Conservation (phyloP, 225 moss, liverwort and hornwort species). For the Neckera pumila region DNA sequence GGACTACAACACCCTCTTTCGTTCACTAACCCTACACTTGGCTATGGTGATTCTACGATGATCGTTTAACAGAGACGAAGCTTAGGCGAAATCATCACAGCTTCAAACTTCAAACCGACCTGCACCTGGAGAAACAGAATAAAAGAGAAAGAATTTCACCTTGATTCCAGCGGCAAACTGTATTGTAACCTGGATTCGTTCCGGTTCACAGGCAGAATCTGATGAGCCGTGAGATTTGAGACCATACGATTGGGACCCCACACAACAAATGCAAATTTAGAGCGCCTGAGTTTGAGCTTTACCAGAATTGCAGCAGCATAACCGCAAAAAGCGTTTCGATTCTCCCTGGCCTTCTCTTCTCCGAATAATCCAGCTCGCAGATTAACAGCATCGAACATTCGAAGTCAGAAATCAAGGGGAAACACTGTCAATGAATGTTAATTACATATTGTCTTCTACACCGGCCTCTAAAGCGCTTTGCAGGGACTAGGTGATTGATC, state of each 20-base stretch:
- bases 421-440: not conserved
- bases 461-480: not conserved
- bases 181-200: not conserved
- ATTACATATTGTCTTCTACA: not conserved
- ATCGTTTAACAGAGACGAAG: not conserved
- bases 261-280: not conserved
- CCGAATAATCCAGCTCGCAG: not conserved
- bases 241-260: not conserved
- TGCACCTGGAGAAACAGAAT: not conserved
- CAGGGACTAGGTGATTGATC: not conserved
- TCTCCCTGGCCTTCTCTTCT: not conserved
- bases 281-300: not conserved
- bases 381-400: not conserved
- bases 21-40: not conserved
- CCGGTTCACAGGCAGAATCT: not conserved
- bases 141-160: not conserved
- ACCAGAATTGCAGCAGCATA: not conserved
- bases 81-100: not conserved
- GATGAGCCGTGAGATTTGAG: not conserved
- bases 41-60: not conserved
- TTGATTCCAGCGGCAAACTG: not conserved
- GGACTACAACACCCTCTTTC: not conserved
- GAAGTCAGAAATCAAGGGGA: not conserved
- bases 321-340: not conserved
- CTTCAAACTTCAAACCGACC: not conserved